These are phyloP conservation scores for Gnomoniopsis smithogilvyi DNA, from an alignment of 2,329 filamentous ascomycete species.

Conservation along the genomic window DNA sequence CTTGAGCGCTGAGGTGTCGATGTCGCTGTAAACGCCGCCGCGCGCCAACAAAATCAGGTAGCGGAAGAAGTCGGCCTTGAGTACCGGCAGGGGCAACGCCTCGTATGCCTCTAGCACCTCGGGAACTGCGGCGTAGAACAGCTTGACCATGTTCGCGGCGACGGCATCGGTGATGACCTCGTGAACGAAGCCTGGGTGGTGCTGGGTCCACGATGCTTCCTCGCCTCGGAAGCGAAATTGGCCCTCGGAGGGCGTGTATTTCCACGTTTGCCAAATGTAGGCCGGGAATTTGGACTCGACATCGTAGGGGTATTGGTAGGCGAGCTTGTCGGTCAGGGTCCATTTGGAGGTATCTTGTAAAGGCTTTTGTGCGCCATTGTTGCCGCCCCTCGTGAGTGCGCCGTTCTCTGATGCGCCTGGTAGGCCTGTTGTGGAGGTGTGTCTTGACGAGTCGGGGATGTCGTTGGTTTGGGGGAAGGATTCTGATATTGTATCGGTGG, in stretches of 20 bases:
- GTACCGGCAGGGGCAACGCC: constrained; percentile 67
- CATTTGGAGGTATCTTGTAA: constrained; percentile 69
- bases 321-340: constrained; percentile 75
- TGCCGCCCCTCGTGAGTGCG: constrained; percentile 19
- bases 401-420: constrained; percentile 12
- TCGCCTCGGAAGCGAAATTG: constrained; percentile 78
- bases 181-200: constrained; percentile 89
- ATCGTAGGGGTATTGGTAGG: constrained; percentile 93
- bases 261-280: constrained; percentile 99
- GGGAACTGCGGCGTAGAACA: constrained; percentile 81
- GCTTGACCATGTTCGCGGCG: constrained; percentile 73
- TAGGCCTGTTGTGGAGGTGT: constrained; percentile 19
- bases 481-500: constrained; percentile 29
- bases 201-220: constrained; percentile 84
- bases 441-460: constrained; percentile 20
- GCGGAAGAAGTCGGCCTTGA: constrained; percentile 78
- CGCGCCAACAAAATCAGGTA: constrained; percentile 65
- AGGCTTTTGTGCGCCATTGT: constrained; percentile 48
- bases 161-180: constrained; percentile 94
- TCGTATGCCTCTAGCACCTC: constrained; percentile 76
- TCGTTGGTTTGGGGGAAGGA: constrained; percentile 25
- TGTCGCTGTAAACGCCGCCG: constrained; percentile 76
- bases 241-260: constrained; percentile 72
- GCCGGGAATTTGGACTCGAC: constrained; percentile 85
- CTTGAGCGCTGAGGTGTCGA: constrained; percentile 84